Evolutionary conservation across 1,284 basidiomycete species (phyloP), one percentile per base, ranked within the genome.

Genomic region (Macrocystidia cucumis): DNA sequence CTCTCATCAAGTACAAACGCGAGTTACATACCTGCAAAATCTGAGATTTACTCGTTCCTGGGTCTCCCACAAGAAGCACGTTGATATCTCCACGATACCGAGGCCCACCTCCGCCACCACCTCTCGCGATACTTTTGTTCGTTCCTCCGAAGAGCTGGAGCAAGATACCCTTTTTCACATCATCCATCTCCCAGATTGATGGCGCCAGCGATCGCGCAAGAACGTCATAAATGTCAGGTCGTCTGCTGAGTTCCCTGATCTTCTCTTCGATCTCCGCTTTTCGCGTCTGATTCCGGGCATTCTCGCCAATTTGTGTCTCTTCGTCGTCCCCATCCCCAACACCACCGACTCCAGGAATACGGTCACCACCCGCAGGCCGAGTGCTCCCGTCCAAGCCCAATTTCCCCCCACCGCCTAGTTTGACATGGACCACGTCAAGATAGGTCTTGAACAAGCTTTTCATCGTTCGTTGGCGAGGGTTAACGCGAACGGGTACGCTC

Each of bases 71-170:
- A 39, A 98, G 78, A 29, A 98, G 62, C 8, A 98, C 86, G 49
- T 98, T 98, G 67, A 98, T 97, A 60, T 98, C 95, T 1, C 96
- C 96, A 48, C 95, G 74, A 60, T 96, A 98, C 48, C 93, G 73
- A 1, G 95, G 93, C 0, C 96, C 96, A 9, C 92, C 93, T 1
- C 84, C 90, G 7, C 95, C 95, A 9, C 95, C 95, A 36, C 93
- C 95, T 34, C 81, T 72, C 1, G 88, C 77, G 45, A 98, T 90
- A 46, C 72, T 89, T 70, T 98, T 98, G 61, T 97, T 98, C 32
- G 95, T 97, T 1, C 95, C 95, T 4, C 95, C 96, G 59, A 98
- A 98, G 17, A 98, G 63, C 60, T 98, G 95, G 19, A 98, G 63
- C 32, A 98, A 57, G 38, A 98, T 95, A 0, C 96, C 95, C 65